Conservation (phyloP, 2,329 filamentous ascomycete genomes). For the Celoporthe dispersa region DNA sequence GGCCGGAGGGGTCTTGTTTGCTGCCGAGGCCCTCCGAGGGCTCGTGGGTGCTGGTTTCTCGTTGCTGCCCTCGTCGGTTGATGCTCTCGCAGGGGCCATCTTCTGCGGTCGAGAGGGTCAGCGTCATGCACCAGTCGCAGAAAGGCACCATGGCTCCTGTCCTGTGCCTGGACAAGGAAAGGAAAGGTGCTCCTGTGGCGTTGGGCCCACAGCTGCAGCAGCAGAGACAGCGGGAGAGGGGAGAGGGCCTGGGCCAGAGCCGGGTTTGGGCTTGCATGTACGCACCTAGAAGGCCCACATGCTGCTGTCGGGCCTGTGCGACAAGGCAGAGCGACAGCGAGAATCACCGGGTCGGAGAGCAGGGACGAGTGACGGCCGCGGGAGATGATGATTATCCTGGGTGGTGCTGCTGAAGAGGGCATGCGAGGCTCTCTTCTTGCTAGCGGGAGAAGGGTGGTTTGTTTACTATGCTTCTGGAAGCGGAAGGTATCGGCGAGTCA, state of each 20-base stretch:
- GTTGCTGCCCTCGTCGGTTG: constrained; percentile 28
- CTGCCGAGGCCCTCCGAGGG: constrained; percentile 24
- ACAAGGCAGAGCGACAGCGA: constrained; percentile 16
- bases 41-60: constrained; percentile 25
- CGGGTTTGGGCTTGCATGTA: neutral
- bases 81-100: constrained; percentile 30
- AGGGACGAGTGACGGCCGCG: neutral
- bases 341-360: neutral
- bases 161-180: constrained; percentile 12
- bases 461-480: constrained; percentile 11
- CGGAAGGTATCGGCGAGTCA: constrained; percentile 12
- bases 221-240: constrained; percentile 8
- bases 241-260: neutral
- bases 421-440: neutral
- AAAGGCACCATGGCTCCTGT: neutral
- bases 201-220: constrained; percentile 21
- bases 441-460: neutral
- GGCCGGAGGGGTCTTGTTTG: constrained; percentile 30
- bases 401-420: neutral
- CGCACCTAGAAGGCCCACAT: constrained; percentile 31
- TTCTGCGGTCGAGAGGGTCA: constrained; percentile 26
- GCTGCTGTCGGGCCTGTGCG: constrained; percentile 29
- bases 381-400: neutral
- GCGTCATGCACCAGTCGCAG: constrained; percentile 2
- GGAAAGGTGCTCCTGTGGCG: constrained; percentile 19